Conservation (phyloP, 345 rosid genomes). For the Linum tenue region DNA sequence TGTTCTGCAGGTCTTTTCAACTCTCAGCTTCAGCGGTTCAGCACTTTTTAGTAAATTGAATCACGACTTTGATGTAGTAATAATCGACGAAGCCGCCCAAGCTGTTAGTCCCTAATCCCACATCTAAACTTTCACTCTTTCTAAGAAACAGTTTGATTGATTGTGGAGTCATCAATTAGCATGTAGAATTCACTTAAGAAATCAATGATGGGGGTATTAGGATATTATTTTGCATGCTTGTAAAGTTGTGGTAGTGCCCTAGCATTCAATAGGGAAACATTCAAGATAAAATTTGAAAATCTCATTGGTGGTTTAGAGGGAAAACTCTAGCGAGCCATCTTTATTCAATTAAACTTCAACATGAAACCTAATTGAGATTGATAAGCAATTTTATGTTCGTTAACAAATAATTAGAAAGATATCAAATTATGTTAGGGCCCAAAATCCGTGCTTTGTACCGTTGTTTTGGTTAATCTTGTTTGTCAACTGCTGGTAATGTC, state of each 20-base stretch:
- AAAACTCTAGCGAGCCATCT: too few species aligned
- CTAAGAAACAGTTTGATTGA: neutral
- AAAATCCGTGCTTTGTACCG: too few species aligned
- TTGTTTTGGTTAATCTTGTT: too few species aligned
- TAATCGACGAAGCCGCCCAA: conserved; percentile 98
- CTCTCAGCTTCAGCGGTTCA: conserved; percentile 95
- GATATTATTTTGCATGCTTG: neutral
- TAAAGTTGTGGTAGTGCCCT: neutral
- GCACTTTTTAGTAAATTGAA: conserved; percentile 51
- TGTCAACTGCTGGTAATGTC: too few species aligned
- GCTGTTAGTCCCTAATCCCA: conserved; percentile 49
- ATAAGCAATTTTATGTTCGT: too few species aligned
- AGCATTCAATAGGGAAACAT: neutral
- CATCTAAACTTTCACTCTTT: neutral
- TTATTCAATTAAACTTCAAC: too few species aligned
- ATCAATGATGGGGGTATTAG: neutral
- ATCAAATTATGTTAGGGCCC: too few species aligned
- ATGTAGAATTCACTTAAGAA: too few species aligned
- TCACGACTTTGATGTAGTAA: conserved; percentile 85
- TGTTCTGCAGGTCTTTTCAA: conserved; percentile 65
- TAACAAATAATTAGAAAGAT: too few species aligned
- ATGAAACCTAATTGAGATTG: too few species aligned
- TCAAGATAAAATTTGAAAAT: too few species aligned
- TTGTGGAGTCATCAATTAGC: neutral
- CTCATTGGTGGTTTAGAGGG: too few species aligned